Conservation (phyloP, 371 early-diverging fungal species). For the Rhizopus stolonifer region DNA sequence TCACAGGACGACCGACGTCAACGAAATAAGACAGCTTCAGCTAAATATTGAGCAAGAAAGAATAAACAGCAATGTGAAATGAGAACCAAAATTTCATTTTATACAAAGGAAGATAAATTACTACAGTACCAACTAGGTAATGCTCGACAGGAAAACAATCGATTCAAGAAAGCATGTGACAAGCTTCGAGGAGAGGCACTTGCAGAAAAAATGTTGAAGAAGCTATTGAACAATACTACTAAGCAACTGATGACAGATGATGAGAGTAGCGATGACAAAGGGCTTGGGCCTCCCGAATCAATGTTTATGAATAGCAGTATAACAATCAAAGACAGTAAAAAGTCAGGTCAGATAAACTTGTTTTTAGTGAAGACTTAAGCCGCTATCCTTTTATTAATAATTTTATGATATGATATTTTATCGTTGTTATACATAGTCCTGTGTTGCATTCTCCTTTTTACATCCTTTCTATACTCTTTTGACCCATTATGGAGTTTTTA, state of each 20-base stretch:
- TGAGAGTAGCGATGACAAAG: conserved; percentile 12
- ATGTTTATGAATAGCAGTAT: no score
- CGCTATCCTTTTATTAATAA: no score
- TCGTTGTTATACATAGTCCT: no score
- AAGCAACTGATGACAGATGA: conserved; percentile 7
- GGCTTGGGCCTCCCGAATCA: no score
- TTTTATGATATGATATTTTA: no score
- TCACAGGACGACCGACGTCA: conserved; percentile 58
- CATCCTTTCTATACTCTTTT: no score
- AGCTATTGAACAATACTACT: neutral
- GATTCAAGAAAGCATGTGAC: conserved; percentile 52
- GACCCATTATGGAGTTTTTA: no score
- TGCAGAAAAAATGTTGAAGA: conserved; percentile 52
- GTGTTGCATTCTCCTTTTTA: no score
- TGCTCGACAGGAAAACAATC: conserved; percentile 48
- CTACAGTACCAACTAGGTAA: conserved; percentile 54
- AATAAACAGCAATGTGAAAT: conserved; percentile 65
- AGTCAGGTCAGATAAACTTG: no score
- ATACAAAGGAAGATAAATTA: conserved; percentile 57
- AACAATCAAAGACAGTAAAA: no score
- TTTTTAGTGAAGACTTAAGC: no score
- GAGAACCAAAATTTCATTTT: conserved; percentile 41
- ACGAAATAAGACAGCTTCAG: conserved; percentile 65
- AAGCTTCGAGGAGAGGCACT: conserved; percentile 55
- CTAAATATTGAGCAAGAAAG: conserved; percentile 67